Evolutionary conservation across 208 protist species (phyloP), one percentile per base, ranked within the genome.

Genomic region (Leishmania aethiopica): DNA sequence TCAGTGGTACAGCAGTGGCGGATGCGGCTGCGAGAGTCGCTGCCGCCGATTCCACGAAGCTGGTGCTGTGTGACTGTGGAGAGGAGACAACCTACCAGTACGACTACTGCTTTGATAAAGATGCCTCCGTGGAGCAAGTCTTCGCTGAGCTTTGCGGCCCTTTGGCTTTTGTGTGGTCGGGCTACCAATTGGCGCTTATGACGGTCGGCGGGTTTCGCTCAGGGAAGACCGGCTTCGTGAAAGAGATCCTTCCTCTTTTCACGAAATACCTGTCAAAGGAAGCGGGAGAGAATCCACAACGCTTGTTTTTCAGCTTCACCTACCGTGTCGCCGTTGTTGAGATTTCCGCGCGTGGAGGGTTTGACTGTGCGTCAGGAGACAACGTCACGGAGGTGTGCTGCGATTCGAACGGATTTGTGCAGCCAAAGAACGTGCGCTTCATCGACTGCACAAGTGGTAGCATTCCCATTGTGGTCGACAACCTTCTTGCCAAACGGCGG

Each of bases 141-240:
- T 89, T 89, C 60, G 81, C 78, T 40, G 90, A 93, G 55, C 57
- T 93, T 45, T 80, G 86, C 32, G 67, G 75, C 64, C 59, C 81
- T 11, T 73, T 93, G 13, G 51, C 72, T 4, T 75, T 78, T 53
- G 83, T 86, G 32, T 80, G 77, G 49, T 28, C 55, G 17, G 90
- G 90, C 28, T 89, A 89, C 53, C 88, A 93, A 55, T 81, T 86
- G 5, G 83, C 80, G 5, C 85, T 90, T 13, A 66, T 91, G 28
- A 87, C 84, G 6, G 57, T 93, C 0, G 90, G 90, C 0, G 79
- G 78, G 35, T 67, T 84, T 37, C 81, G 81, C 42, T 86, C 84
- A 19, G 86, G 88, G 11, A 91, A 91, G 77, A 88, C 73, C 10
- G 82, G 53, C 13, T 73, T 91, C 35, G 55, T 91, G 10, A 77